Evolutionary conservation across 2,329 filamentous ascomycete genomes (phyloP), one percentile per base, ranked within the genome.

Genomic region (Fusarium brevicatenulatum): DNA sequence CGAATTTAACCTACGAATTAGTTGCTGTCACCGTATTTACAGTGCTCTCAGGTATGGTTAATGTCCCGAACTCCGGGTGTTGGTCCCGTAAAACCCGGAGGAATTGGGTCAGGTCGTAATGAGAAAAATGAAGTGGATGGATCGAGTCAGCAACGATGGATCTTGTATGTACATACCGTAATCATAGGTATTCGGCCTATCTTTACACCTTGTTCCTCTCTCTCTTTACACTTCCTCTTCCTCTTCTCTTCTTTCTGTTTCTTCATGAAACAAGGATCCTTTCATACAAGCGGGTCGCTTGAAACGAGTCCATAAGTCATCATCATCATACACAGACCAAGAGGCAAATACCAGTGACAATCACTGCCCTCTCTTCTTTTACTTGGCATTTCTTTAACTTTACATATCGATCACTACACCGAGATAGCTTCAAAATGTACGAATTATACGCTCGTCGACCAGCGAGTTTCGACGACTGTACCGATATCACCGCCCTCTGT

Each of bases 401-500:
- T 13, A 32, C 13, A 37, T 21, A 46, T 40, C 11, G 15, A 40
- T n/a, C 19, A 19, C 18, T 2, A 15, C 18, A 18, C 15, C 40
- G 13, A 9, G 42, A 13, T 44, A 19, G 13, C 12, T 9, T 15
- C 60, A 55, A 62, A 47, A 66, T 74, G 66, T 47, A 69, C 39
- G 63, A 76, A 16, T 18, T 76, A 37, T 61, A 54, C 50, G 57
- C 66, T 53, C 71, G 68, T 39, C 67, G 71, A 32, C 63, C 62
- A 28, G 69, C 68, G 30, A 70, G 66, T 42, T 80, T 76, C 73
- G 69, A 78, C 63, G 68, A 74, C 18, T 82, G 81, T 67, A 74
- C 70, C 15, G 77, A 76, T 21, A 80, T 89, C 68, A 82, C 82
- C 13, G 64, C 76, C 5, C 63, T 73, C 43, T 90, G 88, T 70